Evolutionary conservation across 495 filamentous ascomycete genomes (phyloP).

Genomic region (Penicillium angulare): DNA sequence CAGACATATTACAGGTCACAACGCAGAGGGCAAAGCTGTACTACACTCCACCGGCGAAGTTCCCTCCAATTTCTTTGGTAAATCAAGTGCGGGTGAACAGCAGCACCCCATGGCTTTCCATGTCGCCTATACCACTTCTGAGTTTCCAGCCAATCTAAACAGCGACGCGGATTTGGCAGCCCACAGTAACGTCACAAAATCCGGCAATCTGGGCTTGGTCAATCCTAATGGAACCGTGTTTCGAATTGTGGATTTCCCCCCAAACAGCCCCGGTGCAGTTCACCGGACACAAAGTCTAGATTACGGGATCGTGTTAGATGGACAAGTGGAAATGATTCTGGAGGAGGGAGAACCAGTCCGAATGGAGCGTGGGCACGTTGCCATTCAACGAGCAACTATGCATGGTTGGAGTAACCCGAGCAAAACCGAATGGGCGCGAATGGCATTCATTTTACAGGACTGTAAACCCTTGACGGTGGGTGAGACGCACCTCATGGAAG

Average conservation of each 20-base stretch:
- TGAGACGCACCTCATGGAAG: slow-evolving; percentile 46
- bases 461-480: slow-evolving; percentile 40
- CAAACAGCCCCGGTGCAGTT: slow-evolving; percentile 59
- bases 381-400: slow-evolving; percentile 59
- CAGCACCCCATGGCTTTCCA: slow-evolving; percentile 26
- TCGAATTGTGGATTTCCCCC: slow-evolving; percentile 64
- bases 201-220: slow-evolving; percentile 40
- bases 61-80: slow-evolving; percentile 4
- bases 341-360: slow-evolving; percentile 62
- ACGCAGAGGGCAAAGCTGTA: slow-evolving; percentile 31
- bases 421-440: slow-evolving; percentile 49
- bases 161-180: slow-evolving; percentile 45
- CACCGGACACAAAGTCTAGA: slow-evolving; percentile 74
- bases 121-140: slow-evolving; percentile 51
- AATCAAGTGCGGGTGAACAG: slow-evolving; percentile 22
- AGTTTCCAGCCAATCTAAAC: slow-evolving; percentile 55
- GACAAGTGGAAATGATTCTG: slow-evolving; percentile 70
- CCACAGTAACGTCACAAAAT: slow-evolving; percentile 33
- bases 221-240: slow-evolving; percentile 52
- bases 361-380: slow-evolving; percentile 68
- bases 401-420: slow-evolving; percentile 46
- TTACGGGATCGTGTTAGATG: slow-evolving; percentile 77
- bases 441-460: slow-evolving; percentile 59
- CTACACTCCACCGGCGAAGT: slow-evolving; percentile 16
- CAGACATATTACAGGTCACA: slow-evolving; percentile 42